phyloP scores from a whole-genome alignment of 208 protist genomes.

The Jaenimonas drosophilae region DNA sequence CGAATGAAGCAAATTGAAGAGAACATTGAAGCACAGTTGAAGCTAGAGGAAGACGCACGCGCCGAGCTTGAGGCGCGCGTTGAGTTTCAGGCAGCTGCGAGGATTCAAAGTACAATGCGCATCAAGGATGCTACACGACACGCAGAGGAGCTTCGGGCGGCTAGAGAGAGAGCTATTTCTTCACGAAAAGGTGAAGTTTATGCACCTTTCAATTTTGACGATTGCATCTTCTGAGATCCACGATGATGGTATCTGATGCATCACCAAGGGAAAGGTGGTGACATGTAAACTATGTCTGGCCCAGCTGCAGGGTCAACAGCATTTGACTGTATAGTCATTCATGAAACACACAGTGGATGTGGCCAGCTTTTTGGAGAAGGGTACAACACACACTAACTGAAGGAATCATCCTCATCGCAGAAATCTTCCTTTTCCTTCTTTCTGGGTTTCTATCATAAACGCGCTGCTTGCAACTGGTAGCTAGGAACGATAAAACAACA shows the following conservation, averaged over 20 bases:
- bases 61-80: slow-evolving; percentile 6
- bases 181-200: slow-evolving; percentile 8
- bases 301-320: background rate
- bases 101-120: slow-evolving; percentile 5
- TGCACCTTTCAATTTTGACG: slow-evolving; percentile 9
- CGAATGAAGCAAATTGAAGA: background rate
- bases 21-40: background rate
- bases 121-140: background rate
- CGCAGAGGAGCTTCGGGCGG: slow-evolving; percentile 1
- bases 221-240: slow-evolving; percentile 10
- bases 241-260: no score
- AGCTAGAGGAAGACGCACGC: background rate
- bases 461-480: background rate
- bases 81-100: background rate
- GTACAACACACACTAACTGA: background rate
- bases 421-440: slow-evolving; percentile 3
- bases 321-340: background rate
- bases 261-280: no score
- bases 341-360: background rate
- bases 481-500: background rate
- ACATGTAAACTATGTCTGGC: no score
- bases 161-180: background rate
- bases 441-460: background rate
- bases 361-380: background rate
- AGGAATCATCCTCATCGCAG: background rate